Percentiles rank a stretch among this genome's conserved stretches.
Conservation (phyloP, 2,329 filamentous ascomycete genomes). For the Claviceps paspali region DNA sequence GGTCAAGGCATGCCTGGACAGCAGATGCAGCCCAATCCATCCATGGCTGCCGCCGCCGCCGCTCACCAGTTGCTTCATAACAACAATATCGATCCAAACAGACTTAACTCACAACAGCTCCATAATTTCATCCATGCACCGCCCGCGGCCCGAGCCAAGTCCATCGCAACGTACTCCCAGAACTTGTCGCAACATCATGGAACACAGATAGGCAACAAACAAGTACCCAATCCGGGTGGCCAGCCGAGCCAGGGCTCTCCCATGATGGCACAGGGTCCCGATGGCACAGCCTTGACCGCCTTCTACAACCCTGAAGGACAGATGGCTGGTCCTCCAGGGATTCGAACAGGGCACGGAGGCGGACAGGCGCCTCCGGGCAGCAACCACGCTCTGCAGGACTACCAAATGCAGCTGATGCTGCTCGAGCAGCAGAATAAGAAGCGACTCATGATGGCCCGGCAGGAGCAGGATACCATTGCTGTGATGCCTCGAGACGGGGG, state of each 20-base stretch:
- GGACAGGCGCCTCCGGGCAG: conserved; percentile 35
- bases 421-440: conserved; percentile 83
- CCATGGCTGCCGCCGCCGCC: conserved; percentile 30
- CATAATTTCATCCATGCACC: conserved; percentile 41
- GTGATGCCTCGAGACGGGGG: conserved; percentile 35
- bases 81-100: conserved; percentile 61
- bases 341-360: conserved; percentile 38
- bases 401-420: conserved; percentile 80
- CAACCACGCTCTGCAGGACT: conserved; percentile 73
- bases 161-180: conserved; percentile 75
- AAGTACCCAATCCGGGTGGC: conserved; percentile 55
- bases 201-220: conserved; percentile 65
- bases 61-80: conserved; percentile 46
- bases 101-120: conserved; percentile 64
- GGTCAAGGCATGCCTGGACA: conserved; percentile 57
- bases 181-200: conserved; percentile 72
- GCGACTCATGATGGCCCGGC: conserved; percentile 66
- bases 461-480: conserved; percentile 52
- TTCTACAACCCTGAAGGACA: conserved; percentile 50
- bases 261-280: conserved; percentile 62
- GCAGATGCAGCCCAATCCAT: conserved; percentile 42
- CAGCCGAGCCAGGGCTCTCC: conserved; percentile 68
- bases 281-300: conserved; percentile 39
- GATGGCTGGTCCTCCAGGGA: conserved; percentile 39
- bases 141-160: conserved; percentile 58